phyloP scores from a whole-genome alignment of 306 rosid species.

The Rosa lucieae region DNA sequence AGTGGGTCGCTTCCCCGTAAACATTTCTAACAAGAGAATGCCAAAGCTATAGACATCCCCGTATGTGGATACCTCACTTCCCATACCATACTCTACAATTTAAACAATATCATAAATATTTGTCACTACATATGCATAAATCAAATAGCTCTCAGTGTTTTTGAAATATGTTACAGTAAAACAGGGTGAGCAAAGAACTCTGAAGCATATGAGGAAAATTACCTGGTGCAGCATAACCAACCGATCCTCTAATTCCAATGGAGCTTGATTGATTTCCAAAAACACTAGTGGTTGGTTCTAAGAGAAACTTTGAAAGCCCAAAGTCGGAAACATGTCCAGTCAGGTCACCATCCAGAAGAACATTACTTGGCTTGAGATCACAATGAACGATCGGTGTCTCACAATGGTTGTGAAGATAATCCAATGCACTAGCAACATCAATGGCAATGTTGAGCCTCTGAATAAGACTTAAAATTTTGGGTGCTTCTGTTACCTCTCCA shows the following conservation, averaged over 20 bases:
- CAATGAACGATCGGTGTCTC: neutral
- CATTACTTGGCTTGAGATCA: neutral
- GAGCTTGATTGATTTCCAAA: neutral
- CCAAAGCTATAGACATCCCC: neutral
- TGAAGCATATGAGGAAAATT: neutral
- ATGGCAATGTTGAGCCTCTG: neutral
- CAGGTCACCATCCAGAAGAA: neutral
- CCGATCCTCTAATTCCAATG: neutral
- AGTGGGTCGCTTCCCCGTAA: neutral
- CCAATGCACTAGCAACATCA: neutral
- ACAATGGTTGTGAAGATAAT: neutral
- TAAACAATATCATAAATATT: neutral
- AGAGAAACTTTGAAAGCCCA: neutral
- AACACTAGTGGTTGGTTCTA: neutral
- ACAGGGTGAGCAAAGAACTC: too few relatives aligned
- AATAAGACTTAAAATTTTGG: neutral
- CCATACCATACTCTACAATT: neutral
- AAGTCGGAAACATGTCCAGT: neutral
- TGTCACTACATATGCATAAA: neutral
- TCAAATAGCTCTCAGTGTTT: too few relatives aligned
- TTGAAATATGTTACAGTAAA: neutral
- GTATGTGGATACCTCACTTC: neutral
- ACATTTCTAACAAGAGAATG: neutral
- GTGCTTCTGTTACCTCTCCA: neutral
- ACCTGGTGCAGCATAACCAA: neutral